These are phyloP conservation scores for Pichia manshurica DNA, from an alignment of 805 yeast genomes.

Conservation along the genomic window DNA sequence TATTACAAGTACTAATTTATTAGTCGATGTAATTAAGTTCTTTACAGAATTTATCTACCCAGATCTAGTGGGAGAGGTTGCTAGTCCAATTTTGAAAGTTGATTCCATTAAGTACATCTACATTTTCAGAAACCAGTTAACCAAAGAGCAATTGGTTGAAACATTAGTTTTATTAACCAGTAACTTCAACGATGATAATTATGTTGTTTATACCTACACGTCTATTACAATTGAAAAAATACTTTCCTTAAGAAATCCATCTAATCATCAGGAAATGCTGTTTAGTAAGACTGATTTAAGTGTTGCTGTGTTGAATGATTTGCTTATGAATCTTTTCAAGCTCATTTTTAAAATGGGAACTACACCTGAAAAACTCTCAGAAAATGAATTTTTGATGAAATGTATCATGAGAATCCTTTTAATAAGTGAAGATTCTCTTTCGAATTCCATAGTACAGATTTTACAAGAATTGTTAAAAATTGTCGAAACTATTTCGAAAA, in stretches of 20 bases:
- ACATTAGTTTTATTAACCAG: slow-evolving; percentile 73
- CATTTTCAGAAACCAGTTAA: slow-evolving; percentile 86
- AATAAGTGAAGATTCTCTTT: slow-evolving; percentile 63
- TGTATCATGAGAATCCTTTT: slow-evolving; percentile 77
- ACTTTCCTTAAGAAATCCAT: slow-evolving; percentile 62
- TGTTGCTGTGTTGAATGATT: slow-evolving; percentile 48
- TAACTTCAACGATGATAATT: slow-evolving; percentile 59
- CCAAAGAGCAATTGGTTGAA: slow-evolving; percentile 73
- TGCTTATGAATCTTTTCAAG: slow-evolving; percentile 61
- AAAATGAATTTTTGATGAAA: slow-evolving; percentile 89
- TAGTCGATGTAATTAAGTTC: slow-evolving; percentile 82
- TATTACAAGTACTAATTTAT: slow-evolving; percentile 75
- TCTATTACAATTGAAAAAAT: slow-evolving; percentile 90
- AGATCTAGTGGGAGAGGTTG: slow-evolving; percentile 56
- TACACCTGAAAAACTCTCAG: slow-evolving; percentile 87
- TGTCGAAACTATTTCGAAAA: slow-evolving; percentile 64
- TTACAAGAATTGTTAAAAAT: slow-evolving; percentile 66
- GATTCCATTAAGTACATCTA: slow-evolving; percentile 91
- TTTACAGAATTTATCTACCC: slow-evolving; percentile 77
- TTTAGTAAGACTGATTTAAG: slow-evolving; percentile 71
- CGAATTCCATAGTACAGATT: slow-evolving; percentile 39
- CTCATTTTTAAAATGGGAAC: slow-evolving; percentile 54
- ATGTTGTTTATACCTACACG: slow-evolving; percentile 87
- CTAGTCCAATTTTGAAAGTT: slow-evolving; percentile 75
- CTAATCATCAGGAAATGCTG: slow-evolving; percentile 49